These are phyloP conservation scores for Misopates orontium DNA, from an alignment of 257 asterid species.

Conservation along the genomic window DNA sequence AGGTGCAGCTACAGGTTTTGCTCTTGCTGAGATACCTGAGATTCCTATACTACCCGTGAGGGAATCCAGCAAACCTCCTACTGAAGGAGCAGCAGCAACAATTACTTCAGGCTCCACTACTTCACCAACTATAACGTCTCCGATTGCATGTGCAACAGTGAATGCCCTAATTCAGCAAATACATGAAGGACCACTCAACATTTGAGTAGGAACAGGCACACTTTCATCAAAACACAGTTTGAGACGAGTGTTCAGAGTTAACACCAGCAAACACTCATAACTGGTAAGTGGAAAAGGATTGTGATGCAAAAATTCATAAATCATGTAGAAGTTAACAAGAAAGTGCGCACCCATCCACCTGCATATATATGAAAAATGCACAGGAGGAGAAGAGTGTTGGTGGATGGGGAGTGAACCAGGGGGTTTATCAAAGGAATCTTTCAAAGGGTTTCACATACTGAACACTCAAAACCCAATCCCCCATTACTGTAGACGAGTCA, in stretches of 20 bases:
- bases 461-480: conserved; percentile 3
- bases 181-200: conserved; percentile 25
- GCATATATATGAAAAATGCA: neutral
- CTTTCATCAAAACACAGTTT: conserved; percentile 16
- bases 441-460: conserved; percentile 10
- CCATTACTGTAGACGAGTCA: too few species aligned
- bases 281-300: neutral
- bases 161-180: conserved; percentile 60
- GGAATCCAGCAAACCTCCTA: conserved; percentile 93
- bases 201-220: conserved; percentile 18
- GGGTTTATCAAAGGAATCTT: neutral
- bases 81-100: conserved; percentile 75
- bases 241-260: neutral
- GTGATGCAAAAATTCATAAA: conserved; percentile 7
- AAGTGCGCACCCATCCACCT: neutral
- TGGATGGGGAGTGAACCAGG: neutral
- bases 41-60: conserved; percentile 95
- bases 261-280: conserved; percentile 13
- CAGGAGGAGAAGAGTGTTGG: conserved; percentile 6
- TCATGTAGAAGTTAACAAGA: neutral
- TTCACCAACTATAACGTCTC: conserved; percentile 83
- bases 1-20: conserved; percentile 84
- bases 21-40: conserved; percentile 74
- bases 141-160: conserved; percentile 72
- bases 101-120: conserved; percentile 83